Conservation (phyloP, 1,284 basidiomycete genomes). For the Microbotryum saponariae region DNA sequence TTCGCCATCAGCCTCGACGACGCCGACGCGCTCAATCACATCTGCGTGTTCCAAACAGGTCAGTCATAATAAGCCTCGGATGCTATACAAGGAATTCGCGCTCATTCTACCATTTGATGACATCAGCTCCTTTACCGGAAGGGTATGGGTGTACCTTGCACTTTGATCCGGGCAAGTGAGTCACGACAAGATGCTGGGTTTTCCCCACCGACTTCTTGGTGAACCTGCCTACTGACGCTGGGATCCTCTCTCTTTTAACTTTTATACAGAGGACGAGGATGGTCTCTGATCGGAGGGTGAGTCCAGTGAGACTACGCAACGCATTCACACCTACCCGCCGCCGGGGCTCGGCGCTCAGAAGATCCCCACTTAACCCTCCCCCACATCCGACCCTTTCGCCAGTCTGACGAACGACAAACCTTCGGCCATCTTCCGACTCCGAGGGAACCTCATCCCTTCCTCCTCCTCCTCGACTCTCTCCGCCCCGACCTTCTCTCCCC, state of each 20-base stretch:
- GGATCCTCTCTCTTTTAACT: too few species aligned
- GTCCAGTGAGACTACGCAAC: slow-evolving; percentile 37
- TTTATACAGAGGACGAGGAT: slow-evolving; percentile 56
- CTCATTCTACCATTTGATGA: not conserved
- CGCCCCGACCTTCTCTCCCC: not conserved
- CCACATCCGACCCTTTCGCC: not conserved
- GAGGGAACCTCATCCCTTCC: slow-evolving; percentile 50
- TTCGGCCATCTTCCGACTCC: slow-evolving; percentile 80
- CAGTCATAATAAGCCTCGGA: slow-evolving; percentile 47
- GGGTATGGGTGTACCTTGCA: slow-evolving; percentile 84
- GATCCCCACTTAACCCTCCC: not conserved
- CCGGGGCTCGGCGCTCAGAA: too few species aligned
- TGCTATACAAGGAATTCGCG: not conserved
- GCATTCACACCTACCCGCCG: too few species aligned
- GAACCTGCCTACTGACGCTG: too few species aligned
- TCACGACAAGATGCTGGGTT: not conserved
- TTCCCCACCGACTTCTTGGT: not conserved
- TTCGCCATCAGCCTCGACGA: slow-evolving; percentile 70
- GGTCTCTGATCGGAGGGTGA: slow-evolving; percentile 78
- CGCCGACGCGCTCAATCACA: slow-evolving; percentile 74
- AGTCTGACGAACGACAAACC: slow-evolving; percentile 87
- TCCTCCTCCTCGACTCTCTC: not conserved
- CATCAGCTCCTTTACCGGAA: slow-evolving; percentile 69
- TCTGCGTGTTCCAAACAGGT: slow-evolving; percentile 80
- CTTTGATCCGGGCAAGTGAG: slow-evolving; percentile 63